A percentile compares a stretch with the other conserved stretches of the same genome.
phyloP scores from a whole-genome alignment of 139 green algal genomes.

The Edaphochlamys debaryana region DNA sequence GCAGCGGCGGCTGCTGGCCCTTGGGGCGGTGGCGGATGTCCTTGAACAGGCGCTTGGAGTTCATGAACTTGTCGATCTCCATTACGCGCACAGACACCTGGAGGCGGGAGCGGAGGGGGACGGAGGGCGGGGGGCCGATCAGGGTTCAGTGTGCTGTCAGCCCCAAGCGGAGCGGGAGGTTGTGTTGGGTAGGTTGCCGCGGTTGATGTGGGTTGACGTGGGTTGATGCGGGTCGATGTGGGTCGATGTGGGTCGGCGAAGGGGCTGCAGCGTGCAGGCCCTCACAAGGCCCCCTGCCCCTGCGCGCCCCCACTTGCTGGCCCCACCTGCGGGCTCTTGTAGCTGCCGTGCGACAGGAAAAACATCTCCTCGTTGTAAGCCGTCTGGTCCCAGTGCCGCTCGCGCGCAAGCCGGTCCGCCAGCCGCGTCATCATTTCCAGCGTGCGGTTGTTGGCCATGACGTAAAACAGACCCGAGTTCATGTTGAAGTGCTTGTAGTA shows the following conservation, averaged over 20 bases:
- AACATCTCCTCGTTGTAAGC: constrained; percentile 95
- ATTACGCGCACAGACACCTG: constrained; percentile 77
- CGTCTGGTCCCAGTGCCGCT: constrained; percentile 91
- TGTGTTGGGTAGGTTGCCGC: too few species aligned
- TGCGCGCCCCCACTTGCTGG: too few species aligned
- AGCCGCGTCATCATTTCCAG: constrained; percentile 57
- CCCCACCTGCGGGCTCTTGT: constrained; percentile 67
- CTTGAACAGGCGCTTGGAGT: constrained; percentile 86
- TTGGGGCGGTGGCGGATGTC: constrained; percentile 65
- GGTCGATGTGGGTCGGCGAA: too few species aligned
- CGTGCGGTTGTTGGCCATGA: constrained; percentile 77
- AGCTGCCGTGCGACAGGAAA: constrained; percentile 82
- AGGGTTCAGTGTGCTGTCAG: too few species aligned
- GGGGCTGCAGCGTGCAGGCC: too few species aligned
- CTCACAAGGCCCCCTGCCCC: too few species aligned
- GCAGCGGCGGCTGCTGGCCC: constrained; percentile 65
- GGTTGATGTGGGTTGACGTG: too few species aligned
- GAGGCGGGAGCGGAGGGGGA: too few species aligned
- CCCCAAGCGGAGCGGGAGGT: too few species aligned
- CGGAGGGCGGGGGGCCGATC: too few species aligned
- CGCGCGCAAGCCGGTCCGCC: constrained; percentile 68
- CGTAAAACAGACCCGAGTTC: constrained; percentile 91
- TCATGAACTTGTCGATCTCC: constrained; percentile 89
- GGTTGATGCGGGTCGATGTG: too few species aligned
- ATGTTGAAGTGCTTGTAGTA: constrained; percentile 83